phyloP scores from a whole-genome alignment of 1,284 basidiomycete species.

The Cystobasidium slooffiae region DNA sequence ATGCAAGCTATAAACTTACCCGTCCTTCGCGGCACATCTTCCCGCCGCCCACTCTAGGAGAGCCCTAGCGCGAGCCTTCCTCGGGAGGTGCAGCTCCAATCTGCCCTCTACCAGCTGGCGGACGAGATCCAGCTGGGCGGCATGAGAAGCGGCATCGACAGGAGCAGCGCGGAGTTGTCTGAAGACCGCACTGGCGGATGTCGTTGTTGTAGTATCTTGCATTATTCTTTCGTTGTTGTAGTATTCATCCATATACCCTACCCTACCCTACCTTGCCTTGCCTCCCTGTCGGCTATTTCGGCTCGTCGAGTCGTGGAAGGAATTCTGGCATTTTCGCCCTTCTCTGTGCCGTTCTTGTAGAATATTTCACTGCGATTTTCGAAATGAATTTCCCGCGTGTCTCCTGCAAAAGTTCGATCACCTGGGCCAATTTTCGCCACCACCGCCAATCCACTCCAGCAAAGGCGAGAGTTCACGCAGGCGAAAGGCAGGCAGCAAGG shows the following conservation, averaged over 20 bases:
- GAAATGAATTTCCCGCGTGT: background rate
- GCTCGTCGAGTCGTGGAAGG: no score
- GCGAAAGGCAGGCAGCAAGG: background rate
- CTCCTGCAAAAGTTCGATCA: conserved; percentile 23
- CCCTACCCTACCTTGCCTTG: no score
- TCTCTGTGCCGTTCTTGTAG: background rate
- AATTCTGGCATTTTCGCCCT: background rate
- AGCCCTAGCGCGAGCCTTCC: conserved; percentile 34
- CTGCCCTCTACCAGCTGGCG: background rate
- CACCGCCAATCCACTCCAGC: background rate
- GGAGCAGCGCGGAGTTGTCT: conserved; percentile 31
- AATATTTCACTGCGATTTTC: background rate
- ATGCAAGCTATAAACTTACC: background rate
- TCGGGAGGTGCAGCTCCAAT: conserved; percentile 18
- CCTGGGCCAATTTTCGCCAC: conserved; percentile 1
- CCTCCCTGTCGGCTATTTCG: no score
- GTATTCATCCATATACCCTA: background rate
- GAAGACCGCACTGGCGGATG: conserved; percentile 19
- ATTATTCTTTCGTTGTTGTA: background rate
- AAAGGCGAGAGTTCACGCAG: conserved; percentile 1
- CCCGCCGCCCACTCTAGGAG: conserved; percentile 26
- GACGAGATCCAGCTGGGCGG: conserved; percentile 21
- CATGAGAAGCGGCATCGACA: background rate
- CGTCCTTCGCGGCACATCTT: conserved; percentile 17
- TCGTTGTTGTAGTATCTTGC: background rate